These are phyloP conservation scores for Eucalyptus virginea DNA, from an alignment of 345 rosid genomes.

Conservation along the genomic window DNA sequence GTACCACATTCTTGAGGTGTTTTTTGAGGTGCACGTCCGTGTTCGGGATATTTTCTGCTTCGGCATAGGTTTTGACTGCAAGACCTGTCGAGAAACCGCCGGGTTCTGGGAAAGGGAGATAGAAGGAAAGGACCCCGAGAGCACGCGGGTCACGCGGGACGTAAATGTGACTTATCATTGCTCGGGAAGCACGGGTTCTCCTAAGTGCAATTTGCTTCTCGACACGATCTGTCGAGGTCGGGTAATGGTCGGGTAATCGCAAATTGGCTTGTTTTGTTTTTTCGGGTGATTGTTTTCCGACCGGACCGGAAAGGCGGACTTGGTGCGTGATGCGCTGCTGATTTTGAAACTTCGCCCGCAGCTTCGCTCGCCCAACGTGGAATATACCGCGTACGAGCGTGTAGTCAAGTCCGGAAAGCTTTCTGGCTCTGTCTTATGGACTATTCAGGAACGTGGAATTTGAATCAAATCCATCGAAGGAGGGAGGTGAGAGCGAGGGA, in stretches of 20 bases:
- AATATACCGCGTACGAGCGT: neutral
- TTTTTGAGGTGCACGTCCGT: neutral
- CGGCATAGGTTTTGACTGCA: neutral
- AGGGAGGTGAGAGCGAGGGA: neutral
- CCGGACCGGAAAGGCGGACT: neutral
- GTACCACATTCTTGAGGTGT: neutral
- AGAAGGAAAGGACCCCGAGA: neutral
- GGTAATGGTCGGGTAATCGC: neutral
- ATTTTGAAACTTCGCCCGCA: neutral
- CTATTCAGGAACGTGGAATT: neutral
- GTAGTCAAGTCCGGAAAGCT: neutral
- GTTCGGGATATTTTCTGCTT: neutral
- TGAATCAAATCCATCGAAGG: neutral
- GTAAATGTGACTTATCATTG: neutral
- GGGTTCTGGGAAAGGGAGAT: neutral
- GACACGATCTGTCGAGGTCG: neutral
- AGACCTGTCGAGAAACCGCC: neutral
- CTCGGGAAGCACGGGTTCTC: neutral
- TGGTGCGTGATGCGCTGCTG: neutral
- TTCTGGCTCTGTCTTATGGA: neutral
- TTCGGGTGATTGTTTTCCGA: neutral
- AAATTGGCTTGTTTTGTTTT: neutral
- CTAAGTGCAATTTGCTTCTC: neutral
- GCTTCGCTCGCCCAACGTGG: fast-evolving
- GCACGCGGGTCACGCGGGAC: neutral